Percentiles rank a stretch among this genome's conserved stretches.
Evolutionary conservation across 768 basidiomycete species (phyloP).

Genomic region (Candolleomyces eurysporus): DNA sequence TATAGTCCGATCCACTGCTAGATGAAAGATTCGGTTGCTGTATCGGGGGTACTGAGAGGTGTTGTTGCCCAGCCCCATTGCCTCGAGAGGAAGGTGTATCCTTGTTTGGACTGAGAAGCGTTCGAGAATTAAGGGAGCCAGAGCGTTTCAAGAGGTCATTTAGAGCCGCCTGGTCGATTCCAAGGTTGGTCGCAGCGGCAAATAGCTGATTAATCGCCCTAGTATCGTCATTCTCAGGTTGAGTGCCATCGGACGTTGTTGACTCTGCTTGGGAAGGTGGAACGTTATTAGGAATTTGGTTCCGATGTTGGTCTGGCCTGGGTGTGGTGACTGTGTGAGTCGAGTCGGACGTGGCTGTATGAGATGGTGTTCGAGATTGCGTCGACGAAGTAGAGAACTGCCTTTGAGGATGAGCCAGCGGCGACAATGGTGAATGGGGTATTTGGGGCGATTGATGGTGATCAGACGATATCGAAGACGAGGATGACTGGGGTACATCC

Average conservation of each 20-base stretch:
- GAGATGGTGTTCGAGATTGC: conserved; percentile 8
- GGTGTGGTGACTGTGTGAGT: conserved; percentile 13
- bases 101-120: conserved; percentile 45
- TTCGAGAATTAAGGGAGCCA: conserved; percentile 35
- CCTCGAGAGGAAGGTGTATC: conserved; percentile 2
- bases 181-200: conserved; percentile 71
- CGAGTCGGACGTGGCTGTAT: conserved; percentile 16
- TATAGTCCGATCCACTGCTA: conserved; percentile 29
- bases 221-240: conserved; percentile 24
- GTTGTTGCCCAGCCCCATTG: conserved; percentile 2
- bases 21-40: conserved; percentile 24
- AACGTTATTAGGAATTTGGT: conserved; percentile 9
- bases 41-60: conserved; percentile 7
- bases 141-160: conserved; percentile 73
- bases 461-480: conserved; percentile 24
- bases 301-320: conserved; percentile 7
- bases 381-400: conserved; percentile 11
- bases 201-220: conserved; percentile 70
- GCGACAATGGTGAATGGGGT: conserved; percentile 18
- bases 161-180: conserved; percentile 69
- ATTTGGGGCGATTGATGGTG: conserved; percentile 28
- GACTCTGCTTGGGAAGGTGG: conserved; percentile 12
- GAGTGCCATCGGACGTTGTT: conserved; percentile 8
- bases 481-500: conserved; percentile 19
- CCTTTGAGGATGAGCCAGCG: conserved; percentile 7